These are phyloP conservation scores for Zelopaecilomyces penicillatus DNA, from an alignment of 2,329 filamentous ascomycete genomes.

Conservation along the genomic window DNA sequence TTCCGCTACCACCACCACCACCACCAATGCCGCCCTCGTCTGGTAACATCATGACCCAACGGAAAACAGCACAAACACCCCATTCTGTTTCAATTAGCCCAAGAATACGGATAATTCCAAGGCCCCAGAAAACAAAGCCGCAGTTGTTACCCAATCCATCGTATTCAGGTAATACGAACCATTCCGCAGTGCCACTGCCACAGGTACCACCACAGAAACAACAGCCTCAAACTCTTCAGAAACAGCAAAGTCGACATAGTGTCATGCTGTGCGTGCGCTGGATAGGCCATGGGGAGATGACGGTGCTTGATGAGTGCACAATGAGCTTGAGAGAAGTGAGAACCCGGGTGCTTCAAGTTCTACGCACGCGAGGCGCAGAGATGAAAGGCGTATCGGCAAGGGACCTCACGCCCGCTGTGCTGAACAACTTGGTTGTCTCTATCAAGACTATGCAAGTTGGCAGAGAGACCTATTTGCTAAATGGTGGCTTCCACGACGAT, in stretches of 20 bases:
- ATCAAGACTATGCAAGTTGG: constrained; percentile 17
- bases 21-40: too few relatives aligned
- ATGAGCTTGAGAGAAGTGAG: constrained; percentile 26
- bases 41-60: too few relatives aligned
- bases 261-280: constrained; percentile 20
- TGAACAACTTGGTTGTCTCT: constrained; percentile 4
- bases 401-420: constrained; percentile 2
- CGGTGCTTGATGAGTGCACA: constrained; percentile 19
- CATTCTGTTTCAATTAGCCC: too few relatives aligned
- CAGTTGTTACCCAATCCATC: too few relatives aligned
- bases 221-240: too few relatives aligned
- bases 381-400: constrained; percentile 2
- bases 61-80: too few relatives aligned
- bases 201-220: too few relatives aligned
- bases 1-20: too few relatives aligned
- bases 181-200: too few relatives aligned
- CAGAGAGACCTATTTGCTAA: constrained; percentile 16
- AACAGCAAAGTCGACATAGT: not conserved
- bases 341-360: constrained; percentile 13
- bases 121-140: too few relatives aligned
- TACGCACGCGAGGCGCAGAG: constrained; percentile 10
- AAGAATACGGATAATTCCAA: too few relatives aligned
- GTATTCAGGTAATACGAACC: too few relatives aligned
- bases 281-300: constrained; percentile 20
- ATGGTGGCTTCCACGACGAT: constrained; percentile 17